Evolutionary conservation across 2,329 filamentous ascomycete species (phyloP).

Genomic region (Aspergillus fischeri): DNA sequence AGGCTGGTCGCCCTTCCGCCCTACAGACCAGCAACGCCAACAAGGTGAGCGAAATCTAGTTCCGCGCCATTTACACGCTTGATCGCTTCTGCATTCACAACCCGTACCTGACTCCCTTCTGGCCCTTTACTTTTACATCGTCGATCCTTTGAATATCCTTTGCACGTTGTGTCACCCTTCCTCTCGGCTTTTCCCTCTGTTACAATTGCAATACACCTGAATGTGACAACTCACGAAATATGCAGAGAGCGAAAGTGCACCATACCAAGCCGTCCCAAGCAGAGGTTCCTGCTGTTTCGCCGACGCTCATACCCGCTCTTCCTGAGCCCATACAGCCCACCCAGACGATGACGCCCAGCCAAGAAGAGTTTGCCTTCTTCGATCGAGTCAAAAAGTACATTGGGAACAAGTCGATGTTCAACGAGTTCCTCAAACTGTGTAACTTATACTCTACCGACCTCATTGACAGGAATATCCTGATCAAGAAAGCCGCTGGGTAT

Average conservation of each 20-base stretch:
- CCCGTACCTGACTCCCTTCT: neutral
- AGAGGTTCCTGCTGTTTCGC: slow-evolving; percentile 64
- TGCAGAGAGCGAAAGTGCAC: slow-evolving; percentile 69
- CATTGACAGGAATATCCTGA: slow-evolving; percentile 77
- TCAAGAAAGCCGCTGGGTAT: slow-evolving; percentile 78
- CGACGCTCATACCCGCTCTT: slow-evolving; percentile 80
- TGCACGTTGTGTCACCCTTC: neutral
- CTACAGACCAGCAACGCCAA: slow-evolving; percentile 42
- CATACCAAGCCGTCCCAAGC: slow-evolving; percentile 61
- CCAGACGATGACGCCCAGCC: slow-evolving; percentile 66
- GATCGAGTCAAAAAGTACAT: slow-evolving; percentile 96
- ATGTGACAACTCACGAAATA: slow-evolving; percentile 21
- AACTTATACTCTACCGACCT: slow-evolving; percentile 92
- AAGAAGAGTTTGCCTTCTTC: slow-evolving; percentile 89
- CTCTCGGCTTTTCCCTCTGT: neutral
- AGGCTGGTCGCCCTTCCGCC: slow-evolving; percentile 31
- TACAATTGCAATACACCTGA: neutral
- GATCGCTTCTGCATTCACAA: neutral
- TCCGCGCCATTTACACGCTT: slow-evolving; percentile 5
- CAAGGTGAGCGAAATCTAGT: slow-evolving; percentile 43
- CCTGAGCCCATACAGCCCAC: slow-evolving; percentile 82
- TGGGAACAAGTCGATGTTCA: slow-evolving; percentile 85
- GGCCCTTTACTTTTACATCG: neutral
- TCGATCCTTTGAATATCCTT: neutral
- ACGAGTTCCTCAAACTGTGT: slow-evolving; percentile 94